Evolutionary conservation across 2,329 filamentous ascomycete genomes (phyloP).

Genomic region (Mollisia scopiformis): DNA sequence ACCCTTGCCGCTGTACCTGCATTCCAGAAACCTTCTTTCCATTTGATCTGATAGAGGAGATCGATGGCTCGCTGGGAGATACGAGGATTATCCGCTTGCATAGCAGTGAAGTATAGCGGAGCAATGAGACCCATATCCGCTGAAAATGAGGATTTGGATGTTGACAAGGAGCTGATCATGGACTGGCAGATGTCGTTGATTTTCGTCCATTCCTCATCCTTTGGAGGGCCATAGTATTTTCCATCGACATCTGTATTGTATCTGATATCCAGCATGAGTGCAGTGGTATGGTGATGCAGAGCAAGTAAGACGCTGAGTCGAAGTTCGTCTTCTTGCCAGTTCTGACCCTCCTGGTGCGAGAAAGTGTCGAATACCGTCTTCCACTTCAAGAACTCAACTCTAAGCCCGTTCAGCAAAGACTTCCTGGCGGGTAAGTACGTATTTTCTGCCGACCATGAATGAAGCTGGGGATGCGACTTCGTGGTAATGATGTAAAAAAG

Average conservation of each 20-base stretch:
- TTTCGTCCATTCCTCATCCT: not conserved
- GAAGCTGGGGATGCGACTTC: not conserved
- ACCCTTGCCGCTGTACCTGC: conserved; percentile 9
- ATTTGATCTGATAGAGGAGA: conserved; percentile 14
- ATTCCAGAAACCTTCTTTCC: conserved; percentile 25
- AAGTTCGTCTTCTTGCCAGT: conserved; percentile 8
- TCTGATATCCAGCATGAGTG: conserved; percentile 17
- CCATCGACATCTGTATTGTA: conserved; percentile 2
- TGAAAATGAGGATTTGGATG: not conserved
- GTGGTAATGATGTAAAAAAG: conserved; percentile 20
- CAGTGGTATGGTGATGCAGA: conserved; percentile 7
- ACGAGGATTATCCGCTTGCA: conserved; percentile 8
- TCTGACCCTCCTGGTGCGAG: not conserved
- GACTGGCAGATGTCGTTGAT: conserved; percentile 13
- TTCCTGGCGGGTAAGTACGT: not conserved
- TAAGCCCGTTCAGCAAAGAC: conserved; percentile 2
- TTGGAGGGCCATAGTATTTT: not conserved
- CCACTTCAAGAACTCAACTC: conserved; percentile 5
- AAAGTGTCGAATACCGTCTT: conserved; percentile 10
- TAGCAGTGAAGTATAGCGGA: conserved; percentile 23
- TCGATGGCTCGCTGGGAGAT: conserved; percentile 20
- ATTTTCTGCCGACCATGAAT: not conserved
- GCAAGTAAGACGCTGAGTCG: conserved; percentile 7
- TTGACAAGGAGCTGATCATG: conserved; percentile 1
- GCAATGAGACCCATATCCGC: conserved; percentile 22